Conservation (phyloP, 75 land plant genomes). For the Cryptomeria japonica region DNA sequence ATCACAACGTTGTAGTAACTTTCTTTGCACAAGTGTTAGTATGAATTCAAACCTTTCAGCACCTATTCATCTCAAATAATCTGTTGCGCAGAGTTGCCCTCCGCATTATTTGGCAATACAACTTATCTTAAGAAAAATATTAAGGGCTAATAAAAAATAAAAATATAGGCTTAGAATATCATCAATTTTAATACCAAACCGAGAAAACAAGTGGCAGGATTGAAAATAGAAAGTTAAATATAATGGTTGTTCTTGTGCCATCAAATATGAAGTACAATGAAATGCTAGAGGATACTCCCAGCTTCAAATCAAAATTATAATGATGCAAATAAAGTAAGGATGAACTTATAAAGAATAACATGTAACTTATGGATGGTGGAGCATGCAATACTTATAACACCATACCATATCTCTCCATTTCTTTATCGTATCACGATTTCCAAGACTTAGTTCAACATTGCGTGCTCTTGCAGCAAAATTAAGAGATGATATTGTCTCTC, state of each 20-base stretch:
- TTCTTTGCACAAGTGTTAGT: not conserved
- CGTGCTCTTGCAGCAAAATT: constrained; percentile 90
- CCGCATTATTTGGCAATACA: not conserved
- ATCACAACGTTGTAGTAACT: not conserved
- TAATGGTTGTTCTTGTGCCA: not conserved
- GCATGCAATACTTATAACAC: not conserved
- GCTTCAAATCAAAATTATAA: not conserved
- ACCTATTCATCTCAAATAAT: not conserved
- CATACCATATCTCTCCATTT: constrained; percentile 96
- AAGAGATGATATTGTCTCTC: constrained; percentile 83
- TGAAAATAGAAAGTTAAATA: not conserved
- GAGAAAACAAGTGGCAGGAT: not conserved
- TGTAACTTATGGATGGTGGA: not conserved
- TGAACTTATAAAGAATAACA: not conserved
- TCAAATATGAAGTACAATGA: not conserved
- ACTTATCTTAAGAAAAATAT: not conserved
- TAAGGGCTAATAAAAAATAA: not conserved
- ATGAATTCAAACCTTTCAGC: not conserved
- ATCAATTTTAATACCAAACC: not conserved
- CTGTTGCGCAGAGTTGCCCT: not conserved
- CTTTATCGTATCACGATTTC: constrained; percentile 92
- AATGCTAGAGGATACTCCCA: not conserved
- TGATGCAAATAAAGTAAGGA: not conserved
- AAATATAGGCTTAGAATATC: not conserved
- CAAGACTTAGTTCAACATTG: constrained; percentile 86